A percentile compares a stretch with the other conserved stretches of the same genome.
Evolutionary conservation across 306 rosid species (phyloP).

Genomic region (Vigna unguiculata): DNA sequence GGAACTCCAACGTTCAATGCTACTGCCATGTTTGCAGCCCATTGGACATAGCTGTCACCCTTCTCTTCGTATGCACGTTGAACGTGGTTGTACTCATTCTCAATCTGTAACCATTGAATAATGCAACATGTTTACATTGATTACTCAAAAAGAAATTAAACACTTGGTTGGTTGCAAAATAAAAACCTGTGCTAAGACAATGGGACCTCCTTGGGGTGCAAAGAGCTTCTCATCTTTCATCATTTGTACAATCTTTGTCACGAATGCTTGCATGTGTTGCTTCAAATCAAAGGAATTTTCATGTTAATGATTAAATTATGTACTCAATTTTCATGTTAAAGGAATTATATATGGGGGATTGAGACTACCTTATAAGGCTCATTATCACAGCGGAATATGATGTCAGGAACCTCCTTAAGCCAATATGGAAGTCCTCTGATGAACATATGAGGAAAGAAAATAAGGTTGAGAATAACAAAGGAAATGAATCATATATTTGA

Average conservation of each 20-base stretch:
- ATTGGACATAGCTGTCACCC: conserved; percentile 71
- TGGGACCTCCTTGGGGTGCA: conserved; percentile 92
- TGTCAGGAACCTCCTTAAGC: conserved; percentile 77
- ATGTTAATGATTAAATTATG: background rate
- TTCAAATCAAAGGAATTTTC: conserved; percentile 35
- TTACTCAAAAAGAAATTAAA: too few relatives aligned
- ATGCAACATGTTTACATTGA: background rate
- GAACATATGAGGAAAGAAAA: too few relatives aligned
- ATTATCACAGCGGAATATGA: conserved; percentile 74
- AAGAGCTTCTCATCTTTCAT: conserved; percentile 75
- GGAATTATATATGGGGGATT: too few relatives aligned
- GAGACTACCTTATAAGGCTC: conserved; percentile 69
- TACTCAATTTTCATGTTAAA: background rate
- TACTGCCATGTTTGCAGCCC: conserved; percentile 85
- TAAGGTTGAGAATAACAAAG: too few relatives aligned
- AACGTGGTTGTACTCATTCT: conserved; percentile 86
- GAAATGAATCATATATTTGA: too few relatives aligned
- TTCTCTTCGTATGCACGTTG: conserved; percentile 67
- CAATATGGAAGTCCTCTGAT: conserved; percentile 82
- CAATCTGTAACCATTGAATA: conserved; percentile 57
- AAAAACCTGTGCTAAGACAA: conserved; percentile 77
- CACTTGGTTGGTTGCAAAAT: background rate
- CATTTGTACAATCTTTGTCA: conserved; percentile 53
- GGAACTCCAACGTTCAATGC: conserved; percentile 63
- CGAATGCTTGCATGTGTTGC: conserved; percentile 68